Evolutionary conservation across 2,329 filamentous ascomycete genomes (phyloP), one percentile per base, ranked within the genome.

Genomic region (Trichoderma oligosporum): DNA sequence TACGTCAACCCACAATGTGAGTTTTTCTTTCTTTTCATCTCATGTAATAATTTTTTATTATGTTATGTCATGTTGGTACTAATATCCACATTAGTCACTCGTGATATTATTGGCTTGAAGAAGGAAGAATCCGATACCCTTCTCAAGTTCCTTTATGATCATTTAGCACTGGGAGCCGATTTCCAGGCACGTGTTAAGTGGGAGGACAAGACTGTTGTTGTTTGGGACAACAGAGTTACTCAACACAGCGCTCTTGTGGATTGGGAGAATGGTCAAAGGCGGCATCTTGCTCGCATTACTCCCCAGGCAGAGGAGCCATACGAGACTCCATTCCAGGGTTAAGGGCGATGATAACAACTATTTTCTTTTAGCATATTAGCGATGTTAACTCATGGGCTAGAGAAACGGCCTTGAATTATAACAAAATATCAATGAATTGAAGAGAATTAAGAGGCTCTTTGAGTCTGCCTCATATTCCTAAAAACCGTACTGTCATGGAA

Each of bases 151-250:
- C 75, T 91, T 6, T 91, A 77, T 62, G 72, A 77, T 65, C 78
- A 81, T 61, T 73, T 81, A 14, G 73, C 74, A 1, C 71, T 70
- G 45, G 77, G 77, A 27, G 85, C 87, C 39, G 88, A 91, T 68
- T 76, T 87, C 59, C 86, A 90, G 64, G 85, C 82, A 5, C 78
- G 87, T 22, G 80, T 96, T 48, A 88, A 86, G 70, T 95, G 90
- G 90, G 84, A 84, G 64, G 78, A 83, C 41, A 82, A 83, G n/a
- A 93, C 88, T 0, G 89, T 95, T 1, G 88, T 94, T 2, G 84
- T 93, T 1, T 95, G 89, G 89, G 90, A 94, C 70, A 94, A 93
- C 74, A 79, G 89, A 29, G 83, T 92, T 0, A 91, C 88, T 8
- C 81, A 84, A 63, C 90, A 96, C 71, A 87, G 87, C 6, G 90